Base-by-base conservation (phyloP, 768 basidiomycete species). In the Tephrocybe sp. region DNA sequence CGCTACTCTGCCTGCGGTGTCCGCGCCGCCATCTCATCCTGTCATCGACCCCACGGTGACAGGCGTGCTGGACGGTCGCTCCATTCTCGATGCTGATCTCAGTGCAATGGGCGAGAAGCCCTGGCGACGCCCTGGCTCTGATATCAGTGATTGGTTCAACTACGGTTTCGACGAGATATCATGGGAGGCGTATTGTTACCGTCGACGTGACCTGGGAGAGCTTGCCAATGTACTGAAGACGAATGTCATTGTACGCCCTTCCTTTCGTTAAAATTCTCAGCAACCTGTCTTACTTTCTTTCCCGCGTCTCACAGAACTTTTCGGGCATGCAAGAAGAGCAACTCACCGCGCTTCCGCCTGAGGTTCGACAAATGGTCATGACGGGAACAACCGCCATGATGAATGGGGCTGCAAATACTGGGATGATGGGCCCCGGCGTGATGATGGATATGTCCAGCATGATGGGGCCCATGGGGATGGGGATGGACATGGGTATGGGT, bases 71-170 rank as follows among this genome's bases (percentile, higher is more conserved):
- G 82, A 90, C 60, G 83, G 91, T 9, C 85, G 80, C 44, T 86
- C 84, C 24, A 89, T 97, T 36, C 81, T 92, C 28, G 94, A 97
- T 47, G 78, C 93, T 22, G 95, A 97, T 63, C 59, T 96, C 41
- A 77, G 65, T 37, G 80, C 82, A 22, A 75, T 88, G 74, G 69
- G 78, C 8, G 89, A 92, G 53, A 96, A 96, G 62, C 86, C 86
- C 4, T 99, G 97, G 97, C 75, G 97, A 53, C 71, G 85, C 51
- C 89, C 94, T 7, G 97, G 97, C 27, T 86, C 90, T 4, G 93
- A 97, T 72, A 76, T 97, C 53, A 88, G 89, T 57, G 95, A 98
- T 71, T 99, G 94, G 89, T 99, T 99, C 71, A 98, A 99, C 69
- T 98, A 97, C 59, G 97, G 97, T 0, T 98, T 98, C 61, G 97